Evolutionary conservation across 164 flowering plant species (phyloP).

Genomic region (Magnolia changhungtana): DNA sequence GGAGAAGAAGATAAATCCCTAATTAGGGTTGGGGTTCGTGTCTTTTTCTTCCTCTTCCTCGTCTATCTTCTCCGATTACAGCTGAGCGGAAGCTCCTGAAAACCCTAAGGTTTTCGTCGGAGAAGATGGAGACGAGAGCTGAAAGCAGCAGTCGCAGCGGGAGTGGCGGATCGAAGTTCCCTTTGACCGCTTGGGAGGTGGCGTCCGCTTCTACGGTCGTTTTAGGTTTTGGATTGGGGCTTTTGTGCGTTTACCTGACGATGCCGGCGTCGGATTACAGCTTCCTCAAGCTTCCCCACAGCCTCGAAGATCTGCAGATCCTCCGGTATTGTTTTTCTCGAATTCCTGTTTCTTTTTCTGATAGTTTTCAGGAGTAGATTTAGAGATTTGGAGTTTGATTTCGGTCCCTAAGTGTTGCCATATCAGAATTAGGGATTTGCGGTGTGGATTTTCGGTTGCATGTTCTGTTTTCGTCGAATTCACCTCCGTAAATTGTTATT

Average conservation of each 20-base stretch:
- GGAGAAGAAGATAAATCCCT: not conserved
- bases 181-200: conserved; percentile 63
- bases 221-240: conserved; percentile 51
- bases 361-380: not conserved
- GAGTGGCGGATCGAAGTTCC: conserved; percentile 26
- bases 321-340: conserved; percentile 46
- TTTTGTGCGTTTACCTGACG: conserved; percentile 66
- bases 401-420: not conserved
- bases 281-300: conserved; percentile 85
- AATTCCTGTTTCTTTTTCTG: not conserved
- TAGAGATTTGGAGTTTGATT: not conserved
- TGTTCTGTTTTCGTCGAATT: not conserved
- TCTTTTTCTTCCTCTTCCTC: not conserved
- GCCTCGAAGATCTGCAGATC: conserved; percentile 76
- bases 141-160: not conserved
- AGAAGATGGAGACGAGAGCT: conserved; percentile 16
- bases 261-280: conserved; percentile 92
- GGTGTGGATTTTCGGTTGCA: not conserved
- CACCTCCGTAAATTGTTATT: not conserved
- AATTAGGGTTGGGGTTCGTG: not conserved
- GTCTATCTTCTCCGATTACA: not conserved
- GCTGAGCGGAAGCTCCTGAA: not conserved
- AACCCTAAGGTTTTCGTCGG: not conserved
- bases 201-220: conserved; percentile 56
- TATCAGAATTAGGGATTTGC: not conserved